Conservation (phyloP, 163 green algal species). For the Scenedesmus sp. region DNA sequence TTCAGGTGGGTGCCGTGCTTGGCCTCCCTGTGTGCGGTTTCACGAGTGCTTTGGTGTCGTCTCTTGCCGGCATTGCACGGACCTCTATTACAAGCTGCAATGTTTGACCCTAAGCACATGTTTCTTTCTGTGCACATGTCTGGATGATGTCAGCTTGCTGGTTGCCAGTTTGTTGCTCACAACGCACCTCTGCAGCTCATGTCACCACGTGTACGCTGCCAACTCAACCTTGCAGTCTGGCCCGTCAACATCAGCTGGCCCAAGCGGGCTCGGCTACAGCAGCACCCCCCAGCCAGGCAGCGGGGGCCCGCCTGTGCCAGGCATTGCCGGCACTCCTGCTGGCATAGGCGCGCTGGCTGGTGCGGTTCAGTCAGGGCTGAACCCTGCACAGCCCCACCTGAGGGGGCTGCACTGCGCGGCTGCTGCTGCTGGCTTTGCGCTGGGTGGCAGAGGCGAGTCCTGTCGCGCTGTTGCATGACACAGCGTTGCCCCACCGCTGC, state of each 20-base stretch:
- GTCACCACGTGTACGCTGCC: no score
- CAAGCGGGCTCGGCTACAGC: neutral
- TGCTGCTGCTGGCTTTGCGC: neutral
- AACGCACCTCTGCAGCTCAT: neutral
- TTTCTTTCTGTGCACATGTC: no score
- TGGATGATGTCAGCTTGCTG: no score
- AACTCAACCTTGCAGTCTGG: neutral
- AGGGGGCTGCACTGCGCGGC: constrained; percentile 12
- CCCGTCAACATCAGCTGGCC: neutral
- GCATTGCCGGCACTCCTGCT: neutral
- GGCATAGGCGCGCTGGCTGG: constrained; percentile 18
- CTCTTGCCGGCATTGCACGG: no score
- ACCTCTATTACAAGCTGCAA: no score
- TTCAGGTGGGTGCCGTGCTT: neutral
- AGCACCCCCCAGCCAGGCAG: neutral
- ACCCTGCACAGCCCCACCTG: neutral
- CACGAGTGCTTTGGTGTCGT: no score
- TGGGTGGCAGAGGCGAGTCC: neutral
- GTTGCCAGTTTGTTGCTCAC: neutral
- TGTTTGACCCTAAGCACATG: no score
- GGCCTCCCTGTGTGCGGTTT: neutral
- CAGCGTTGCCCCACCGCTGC: no score
- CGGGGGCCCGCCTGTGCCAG: constrained; percentile 17
- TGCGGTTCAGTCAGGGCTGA: neutral
- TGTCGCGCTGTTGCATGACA: neutral